phyloP scores from a whole-genome alignment of 768 basidiomycete genomes.

The Mycena galopus region DNA sequence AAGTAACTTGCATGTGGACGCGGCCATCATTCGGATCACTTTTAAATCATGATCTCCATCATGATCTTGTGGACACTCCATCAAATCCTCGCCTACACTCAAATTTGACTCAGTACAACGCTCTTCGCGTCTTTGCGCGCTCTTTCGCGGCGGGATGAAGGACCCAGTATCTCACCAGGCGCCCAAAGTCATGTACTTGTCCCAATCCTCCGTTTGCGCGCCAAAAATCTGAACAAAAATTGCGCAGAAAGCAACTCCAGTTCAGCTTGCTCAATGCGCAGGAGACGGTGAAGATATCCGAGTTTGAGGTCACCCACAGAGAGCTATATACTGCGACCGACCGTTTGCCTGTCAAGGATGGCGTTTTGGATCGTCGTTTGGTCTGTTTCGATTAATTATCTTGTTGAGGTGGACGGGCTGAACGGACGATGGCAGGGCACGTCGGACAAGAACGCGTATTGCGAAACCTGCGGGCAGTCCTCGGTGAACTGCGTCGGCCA shows the following conservation, averaged over 20 bases:
- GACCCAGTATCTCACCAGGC: conserved; percentile 83
- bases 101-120: conserved; percentile 4
- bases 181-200: conserved; percentile 83
- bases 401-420: not conserved
- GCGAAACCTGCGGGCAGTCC: conserved; percentile 94
- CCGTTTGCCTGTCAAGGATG: conserved; percentile 89
- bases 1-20: no score
- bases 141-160: conserved; percentile 67
- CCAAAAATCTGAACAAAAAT: conserved; percentile 24
- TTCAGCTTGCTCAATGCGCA: conserved; percentile 95
- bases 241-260: conserved; percentile 90
- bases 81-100: not conserved
- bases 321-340: conserved; percentile 91
- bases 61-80: no score
- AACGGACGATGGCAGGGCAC: conserved; percentile 74
- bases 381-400: conserved; percentile 59
- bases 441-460: conserved; percentile 91
- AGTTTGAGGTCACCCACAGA: conserved; percentile 94
- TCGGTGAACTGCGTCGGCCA: conserved; percentile 97
- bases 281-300: conserved; percentile 95
- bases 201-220: not conserved
- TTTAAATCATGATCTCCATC: no score
- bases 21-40: no score
- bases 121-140: not conserved
- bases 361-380: conserved; percentile 92